Conservation (phyloP, 1,139 yeast genomes). For the Diutina siamensis region DNA sequence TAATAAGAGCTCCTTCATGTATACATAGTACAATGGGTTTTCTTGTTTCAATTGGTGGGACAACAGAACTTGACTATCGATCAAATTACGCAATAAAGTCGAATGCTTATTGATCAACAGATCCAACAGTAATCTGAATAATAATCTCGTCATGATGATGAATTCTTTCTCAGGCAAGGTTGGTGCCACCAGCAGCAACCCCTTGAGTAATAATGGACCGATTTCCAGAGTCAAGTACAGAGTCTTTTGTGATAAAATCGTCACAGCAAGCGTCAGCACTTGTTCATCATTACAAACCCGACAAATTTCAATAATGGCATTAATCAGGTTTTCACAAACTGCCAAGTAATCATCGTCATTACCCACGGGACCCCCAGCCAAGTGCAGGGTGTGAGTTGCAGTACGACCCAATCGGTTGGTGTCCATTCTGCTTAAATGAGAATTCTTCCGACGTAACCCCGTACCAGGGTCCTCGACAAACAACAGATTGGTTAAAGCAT, state of each 20-base stretch:
- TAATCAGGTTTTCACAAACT: conserved; percentile 50
- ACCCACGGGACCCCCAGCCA: conserved; percentile 6
- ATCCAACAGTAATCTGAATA: conserved; percentile 27
- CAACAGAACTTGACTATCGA: conserved; percentile 39
- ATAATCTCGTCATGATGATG: conserved; percentile 36
- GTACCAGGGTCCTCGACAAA: conserved; percentile 39
- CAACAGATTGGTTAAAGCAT: conserved; percentile 68
- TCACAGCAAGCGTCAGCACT: conserved; percentile 70
- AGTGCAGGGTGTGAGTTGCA: conserved; percentile 2
- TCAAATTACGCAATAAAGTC: conserved; percentile 23
- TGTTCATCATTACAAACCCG: conserved; percentile 60
- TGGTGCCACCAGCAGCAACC: conserved; percentile 49
- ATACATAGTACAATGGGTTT: conserved; percentile 42
- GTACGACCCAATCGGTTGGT: conserved; percentile 2
- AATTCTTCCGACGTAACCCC: conserved; percentile 7
- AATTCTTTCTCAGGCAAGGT: conserved; percentile 51
- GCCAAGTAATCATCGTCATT: conserved; percentile 9
- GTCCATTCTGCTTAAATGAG: not conserved
- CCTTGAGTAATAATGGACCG: conserved; percentile 37
- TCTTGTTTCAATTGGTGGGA: conserved; percentile 33
- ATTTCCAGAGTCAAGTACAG: conserved; percentile 17
- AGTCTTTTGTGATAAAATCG: conserved; percentile 71
- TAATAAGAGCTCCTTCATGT: conserved; percentile 54
- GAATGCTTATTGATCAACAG: conserved; percentile 24
- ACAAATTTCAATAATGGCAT: conserved; percentile 64